Evolutionary conservation across 148 eudicot genomes (phyloP).

Genomic region (Nepenthes mirabilis): DNA sequence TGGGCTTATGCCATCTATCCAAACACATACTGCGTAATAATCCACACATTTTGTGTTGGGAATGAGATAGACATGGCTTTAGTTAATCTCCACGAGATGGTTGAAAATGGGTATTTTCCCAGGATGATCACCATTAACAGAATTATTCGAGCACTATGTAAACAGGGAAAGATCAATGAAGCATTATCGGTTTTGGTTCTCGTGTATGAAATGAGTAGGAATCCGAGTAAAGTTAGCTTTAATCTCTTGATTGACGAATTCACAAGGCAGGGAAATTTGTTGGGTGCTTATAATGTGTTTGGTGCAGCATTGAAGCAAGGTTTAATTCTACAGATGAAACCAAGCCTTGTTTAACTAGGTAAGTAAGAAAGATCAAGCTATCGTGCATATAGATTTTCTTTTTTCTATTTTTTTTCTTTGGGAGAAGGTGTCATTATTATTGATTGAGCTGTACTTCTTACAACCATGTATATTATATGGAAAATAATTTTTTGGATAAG

Average conservation of each 20-base stretch:
- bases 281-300: constrained; percentile 33
- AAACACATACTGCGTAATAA: constrained; percentile 29
- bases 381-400: no score
- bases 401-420: no score
- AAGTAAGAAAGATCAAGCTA: background rate
- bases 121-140: constrained; percentile 38
- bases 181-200: constrained; percentile 43
- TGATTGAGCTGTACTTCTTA: no score
- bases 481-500: no score
- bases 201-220: constrained; percentile 21
- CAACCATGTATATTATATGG: no score
- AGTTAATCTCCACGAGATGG: constrained; percentile 29
- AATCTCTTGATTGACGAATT: constrained; percentile 47
- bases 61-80: constrained; percentile 37
- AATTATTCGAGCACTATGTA: constrained; percentile 46
- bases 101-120: constrained; percentile 40
- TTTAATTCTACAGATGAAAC: constrained; percentile 4
- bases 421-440: no score
- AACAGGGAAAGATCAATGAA: constrained; percentile 29
- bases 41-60: constrained; percentile 59
- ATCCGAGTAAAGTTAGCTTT: constrained; percentile 34
- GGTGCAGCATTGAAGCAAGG: constrained; percentile 63
- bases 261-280: constrained; percentile 28
- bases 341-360: background rate
- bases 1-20: constrained; percentile 23